Conservation (phyloP, 345 rosid species). For the Lenwebbia sp. region DNA sequence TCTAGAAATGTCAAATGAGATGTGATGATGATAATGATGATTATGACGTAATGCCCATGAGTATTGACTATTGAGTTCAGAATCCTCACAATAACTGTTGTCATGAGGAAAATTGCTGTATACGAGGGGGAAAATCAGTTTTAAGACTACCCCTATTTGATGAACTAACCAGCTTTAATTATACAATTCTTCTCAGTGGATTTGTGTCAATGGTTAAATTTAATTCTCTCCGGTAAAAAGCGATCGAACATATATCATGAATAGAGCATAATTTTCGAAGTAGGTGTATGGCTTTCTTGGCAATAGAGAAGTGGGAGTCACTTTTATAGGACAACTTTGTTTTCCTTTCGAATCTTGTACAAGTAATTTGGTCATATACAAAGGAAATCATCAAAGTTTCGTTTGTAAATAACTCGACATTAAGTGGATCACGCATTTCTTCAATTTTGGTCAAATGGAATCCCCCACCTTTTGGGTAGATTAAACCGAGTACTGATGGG, state of each 20-base stretch:
- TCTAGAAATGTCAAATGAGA: neutral
- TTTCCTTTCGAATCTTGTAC: fast-evolving
- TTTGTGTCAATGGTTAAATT: no score
- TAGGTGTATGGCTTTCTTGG: fast-evolving
- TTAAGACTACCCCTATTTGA: no score
- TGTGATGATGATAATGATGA: neutral
- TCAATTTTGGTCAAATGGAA: neutral
- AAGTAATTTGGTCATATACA: fast-evolving
- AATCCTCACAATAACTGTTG: no score
- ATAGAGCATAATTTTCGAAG: no score
- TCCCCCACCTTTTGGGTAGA: neutral
- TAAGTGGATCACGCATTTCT: neutral
- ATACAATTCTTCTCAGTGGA: no score
- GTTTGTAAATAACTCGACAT: fast-evolving
- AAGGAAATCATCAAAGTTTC: fast-evolving
- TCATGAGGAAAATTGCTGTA: no score
- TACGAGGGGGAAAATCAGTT: no score
- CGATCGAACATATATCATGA: no score
- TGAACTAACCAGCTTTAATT: no score
- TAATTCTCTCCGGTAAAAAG: no score
- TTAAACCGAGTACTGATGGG: neutral
- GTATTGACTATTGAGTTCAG: no score
- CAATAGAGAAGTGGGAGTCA: neutral
- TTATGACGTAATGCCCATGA: no score
- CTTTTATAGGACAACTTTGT: fast-evolving